A percentile compares a stretch with the other conserved stretches of the same genome.
Evolutionary conservation across 2,329 filamentous ascomycete genomes (phyloP).

Genomic region (Penicillium sp.): DNA sequence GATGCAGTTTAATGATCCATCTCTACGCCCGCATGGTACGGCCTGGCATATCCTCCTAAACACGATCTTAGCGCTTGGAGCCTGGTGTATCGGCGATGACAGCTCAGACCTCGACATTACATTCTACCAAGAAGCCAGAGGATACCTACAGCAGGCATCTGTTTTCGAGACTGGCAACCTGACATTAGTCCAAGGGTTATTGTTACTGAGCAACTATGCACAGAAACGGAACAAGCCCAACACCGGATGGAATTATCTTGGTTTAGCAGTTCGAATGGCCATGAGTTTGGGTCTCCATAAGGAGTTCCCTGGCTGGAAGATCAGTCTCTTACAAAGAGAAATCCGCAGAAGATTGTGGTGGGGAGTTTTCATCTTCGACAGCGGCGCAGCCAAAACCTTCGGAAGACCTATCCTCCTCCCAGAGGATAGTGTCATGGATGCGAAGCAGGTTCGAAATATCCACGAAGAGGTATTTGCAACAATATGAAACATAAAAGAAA

Average conservation of each 20-base stretch:
- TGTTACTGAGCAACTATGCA: constrained; percentile 49
- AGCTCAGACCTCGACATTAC: constrained; percentile 45
- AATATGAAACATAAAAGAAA: neutral
- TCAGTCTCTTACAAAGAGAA: constrained; percentile 43
- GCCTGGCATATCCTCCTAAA: constrained; percentile 48
- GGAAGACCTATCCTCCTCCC: constrained; percentile 49
- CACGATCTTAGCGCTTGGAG: constrained; percentile 46
- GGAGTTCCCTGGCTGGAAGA: constrained; percentile 49
- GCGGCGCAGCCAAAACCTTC: constrained; percentile 52
- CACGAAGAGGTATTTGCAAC: constrained; percentile 36
- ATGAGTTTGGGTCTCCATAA: constrained; percentile 52
- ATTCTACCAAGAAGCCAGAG: constrained; percentile 48
- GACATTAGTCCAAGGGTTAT: constrained; percentile 48
- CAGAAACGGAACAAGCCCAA: constrained; percentile 54
- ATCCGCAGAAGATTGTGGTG: constrained; percentile 43
- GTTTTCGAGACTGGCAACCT: constrained; percentile 51
- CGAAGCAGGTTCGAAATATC: constrained; percentile 45
- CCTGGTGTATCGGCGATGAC: constrained; percentile 43
- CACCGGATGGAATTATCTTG: constrained; percentile 50
- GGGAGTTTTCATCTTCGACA: constrained; percentile 48
- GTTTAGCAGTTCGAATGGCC: constrained; percentile 50
- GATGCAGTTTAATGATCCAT: constrained; percentile 46
- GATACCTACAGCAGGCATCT: constrained; percentile 44
- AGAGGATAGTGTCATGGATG: constrained; percentile 45
- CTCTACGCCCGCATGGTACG: constrained; percentile 41